phyloP scores from a whole-genome alignment of 768 basidiomycete species.

The Phanerodontia chrysosporium region DNA sequence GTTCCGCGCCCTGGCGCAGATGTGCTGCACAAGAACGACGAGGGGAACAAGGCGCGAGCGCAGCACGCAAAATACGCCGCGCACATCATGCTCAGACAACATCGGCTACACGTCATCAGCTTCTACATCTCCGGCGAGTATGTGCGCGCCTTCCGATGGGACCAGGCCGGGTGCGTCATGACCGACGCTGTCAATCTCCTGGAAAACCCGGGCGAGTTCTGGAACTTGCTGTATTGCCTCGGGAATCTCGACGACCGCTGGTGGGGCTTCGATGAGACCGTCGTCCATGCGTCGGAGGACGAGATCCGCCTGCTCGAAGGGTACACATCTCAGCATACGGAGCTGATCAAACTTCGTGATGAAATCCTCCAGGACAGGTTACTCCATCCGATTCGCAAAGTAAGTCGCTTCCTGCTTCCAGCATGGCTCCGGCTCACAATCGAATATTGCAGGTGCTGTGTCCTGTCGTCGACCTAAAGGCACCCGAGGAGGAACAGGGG shows the following conservation, averaged over 20 bases:
- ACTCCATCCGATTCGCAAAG: too few species aligned
- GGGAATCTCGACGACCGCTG: background rate
- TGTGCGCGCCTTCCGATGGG: constrained; percentile 6
- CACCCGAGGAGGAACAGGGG: background rate
- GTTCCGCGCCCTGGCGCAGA: background rate
- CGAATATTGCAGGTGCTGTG: too few species aligned
- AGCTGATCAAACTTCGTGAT: background rate
- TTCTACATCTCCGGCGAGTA: background rate
- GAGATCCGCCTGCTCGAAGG: background rate
- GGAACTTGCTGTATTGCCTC: background rate
- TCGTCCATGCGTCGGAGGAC: background rate
- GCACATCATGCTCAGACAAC: background rate
- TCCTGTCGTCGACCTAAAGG: too few species aligned
- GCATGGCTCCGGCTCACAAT: too few species aligned
- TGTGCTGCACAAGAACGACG: background rate
- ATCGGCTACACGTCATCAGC: background rate
- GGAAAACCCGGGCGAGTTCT: background rate
- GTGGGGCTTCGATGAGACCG: background rate
- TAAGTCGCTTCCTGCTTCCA: too few species aligned
- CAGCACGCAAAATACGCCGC: background rate
- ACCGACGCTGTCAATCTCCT: background rate
- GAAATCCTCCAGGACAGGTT: too few species aligned
- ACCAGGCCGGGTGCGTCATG: background rate
- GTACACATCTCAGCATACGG: background rate
- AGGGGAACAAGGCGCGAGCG: background rate